These are phyloP conservation scores for Aspergillus pseudotamarii DNA, from an alignment of 2,329 filamentous ascomycete species.

Conservation along the genomic window DNA sequence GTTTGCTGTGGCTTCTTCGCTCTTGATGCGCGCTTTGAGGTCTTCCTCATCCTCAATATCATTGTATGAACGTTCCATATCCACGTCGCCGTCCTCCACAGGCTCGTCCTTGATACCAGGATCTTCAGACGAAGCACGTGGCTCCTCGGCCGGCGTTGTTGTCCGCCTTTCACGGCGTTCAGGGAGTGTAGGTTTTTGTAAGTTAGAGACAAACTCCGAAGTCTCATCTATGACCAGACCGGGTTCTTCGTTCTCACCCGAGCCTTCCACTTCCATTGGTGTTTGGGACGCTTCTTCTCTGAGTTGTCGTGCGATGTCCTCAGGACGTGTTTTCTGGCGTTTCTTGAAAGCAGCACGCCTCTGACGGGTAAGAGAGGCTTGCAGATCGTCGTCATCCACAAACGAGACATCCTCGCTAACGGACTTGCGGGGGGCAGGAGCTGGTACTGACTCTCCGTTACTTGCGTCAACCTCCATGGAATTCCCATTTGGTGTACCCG, in stretches of 20 bases:
- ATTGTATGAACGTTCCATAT: slow-evolving; percentile 57
- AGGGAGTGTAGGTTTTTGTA: slow-evolving; percentile 68
- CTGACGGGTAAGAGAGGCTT: slow-evolving; percentile 81
- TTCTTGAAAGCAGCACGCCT: slow-evolving; percentile 85
- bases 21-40: slow-evolving; percentile 52
- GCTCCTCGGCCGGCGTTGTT: slow-evolving; percentile 39
- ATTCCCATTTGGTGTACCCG: slow-evolving; percentile 46
- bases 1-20: slow-evolving; percentile 47
- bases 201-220: slow-evolving; percentile 86
- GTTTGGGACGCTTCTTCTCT: slow-evolving; percentile 61
- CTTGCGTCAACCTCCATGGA: slow-evolving; percentile 76
- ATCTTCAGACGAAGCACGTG: slow-evolving; percentile 23
- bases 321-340: slow-evolving; percentile 81
- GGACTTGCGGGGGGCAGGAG: slow-evolving; percentile 60
- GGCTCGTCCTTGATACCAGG: slow-evolving; percentile 27
- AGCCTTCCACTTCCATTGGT: slow-evolving; percentile 62
- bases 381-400: slow-evolving; percentile 90
- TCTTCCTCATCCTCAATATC: slow-evolving; percentile 55
- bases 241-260: slow-evolving; percentile 54
- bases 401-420: slow-evolving; percentile 69
- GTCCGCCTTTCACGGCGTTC: slow-evolving; percentile 52
- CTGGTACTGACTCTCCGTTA: slow-evolving; percentile 38
- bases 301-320: slow-evolving; percentile 83
- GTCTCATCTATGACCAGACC: slow-evolving; percentile 95
- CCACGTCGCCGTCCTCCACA: slow-evolving; percentile 57